Evolutionary conservation across 106 monocot genomes (phyloP), one percentile per base, ranked within the genome.

Genomic region (Phalaenopsis aphrodite): DNA sequence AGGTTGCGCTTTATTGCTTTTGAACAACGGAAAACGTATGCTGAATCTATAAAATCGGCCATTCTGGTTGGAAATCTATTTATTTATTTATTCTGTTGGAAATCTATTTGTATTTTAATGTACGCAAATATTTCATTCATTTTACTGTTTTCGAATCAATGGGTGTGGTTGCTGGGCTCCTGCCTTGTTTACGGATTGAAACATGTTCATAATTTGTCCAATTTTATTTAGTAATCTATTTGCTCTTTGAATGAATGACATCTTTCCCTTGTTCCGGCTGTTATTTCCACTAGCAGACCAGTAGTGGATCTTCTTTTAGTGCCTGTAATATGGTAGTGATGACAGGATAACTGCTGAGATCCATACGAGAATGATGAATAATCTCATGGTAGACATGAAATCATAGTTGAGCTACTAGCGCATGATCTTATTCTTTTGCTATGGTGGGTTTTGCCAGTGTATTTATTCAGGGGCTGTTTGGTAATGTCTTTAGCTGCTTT

Each of bases 1-100:
- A 96, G 94, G 96, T 96, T 30, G 49, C 11, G 24, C 14, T 76
- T 76, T 74, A 18, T 43, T 74, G 18, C 12, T 74, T 42, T 55
- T 48, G 14, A 52, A 38, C 10, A 39, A 69, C 39, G 69, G 38
- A 11, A 8, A 46, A 46, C 47, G 16, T 75, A 47, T 46, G 11
- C 17, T 48, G 23, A 23, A 39, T 55, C 56, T 39, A 41, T 39
- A 41, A 1, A 61, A 21, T 61, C 4, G 52, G n/a, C 4, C 10
- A 61, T 61, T 19, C 21, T 61, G 21, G 61, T 21, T 61, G 19
- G 19, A 19, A 61, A 61, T 61, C 61, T 30, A 30, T 30, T 30
- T 30, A 30, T 30, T 30, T 30, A 30, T 30, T 30, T 30, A 30
- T 30, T 30, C 30, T 30, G 61, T 21, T 21, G 19, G 19, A 19